Evolutionary conservation across 75 land plant genomes (phyloP).

Genomic region (Cunninghamia lanceolata): DNA sequence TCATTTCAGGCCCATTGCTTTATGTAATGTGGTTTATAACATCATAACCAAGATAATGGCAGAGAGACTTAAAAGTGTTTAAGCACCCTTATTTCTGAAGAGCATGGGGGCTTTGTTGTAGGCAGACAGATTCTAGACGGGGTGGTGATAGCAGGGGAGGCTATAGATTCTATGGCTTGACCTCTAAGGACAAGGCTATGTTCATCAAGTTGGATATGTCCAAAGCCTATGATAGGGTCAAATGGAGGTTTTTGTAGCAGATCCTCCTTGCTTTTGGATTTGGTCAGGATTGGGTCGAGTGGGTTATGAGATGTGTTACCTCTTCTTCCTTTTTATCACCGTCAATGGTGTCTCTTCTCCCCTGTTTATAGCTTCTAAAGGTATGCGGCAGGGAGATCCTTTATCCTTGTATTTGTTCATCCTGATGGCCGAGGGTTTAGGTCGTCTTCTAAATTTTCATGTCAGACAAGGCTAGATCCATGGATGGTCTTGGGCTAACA

Average conservation of each 20-base stretch:
- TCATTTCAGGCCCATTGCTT: neutral
- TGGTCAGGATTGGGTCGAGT: neutral
- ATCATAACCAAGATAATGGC: neutral
- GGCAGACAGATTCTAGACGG: neutral
- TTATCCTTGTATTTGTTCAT: neutral
- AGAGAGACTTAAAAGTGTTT: neutral
- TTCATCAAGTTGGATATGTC: neutral
- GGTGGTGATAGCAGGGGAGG: neutral
- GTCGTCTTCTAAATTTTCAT: neutral
- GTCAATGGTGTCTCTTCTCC: neutral
- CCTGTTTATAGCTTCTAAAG: neutral
- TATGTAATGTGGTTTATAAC: neutral
- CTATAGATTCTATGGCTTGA: neutral
- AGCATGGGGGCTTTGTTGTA: neutral
- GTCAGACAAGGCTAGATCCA: neutral
- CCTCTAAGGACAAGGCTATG: neutral
- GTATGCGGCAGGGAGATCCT: neutral
- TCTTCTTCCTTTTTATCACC: neutral
- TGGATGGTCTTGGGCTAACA: neutral
- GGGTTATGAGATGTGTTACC: neutral
- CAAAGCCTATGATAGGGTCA: neutral
- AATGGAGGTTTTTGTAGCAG: neutral
- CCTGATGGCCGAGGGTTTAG: neutral
- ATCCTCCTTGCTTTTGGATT: neutral
- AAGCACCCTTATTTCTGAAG: neutral